Percentiles rank a stretch among this genome's conserved stretches.
These are phyloP conservation scores for Megacollybia marginata DNA, from an alignment of 768 basidiomycete genomes.

Conservation along the genomic window DNA sequence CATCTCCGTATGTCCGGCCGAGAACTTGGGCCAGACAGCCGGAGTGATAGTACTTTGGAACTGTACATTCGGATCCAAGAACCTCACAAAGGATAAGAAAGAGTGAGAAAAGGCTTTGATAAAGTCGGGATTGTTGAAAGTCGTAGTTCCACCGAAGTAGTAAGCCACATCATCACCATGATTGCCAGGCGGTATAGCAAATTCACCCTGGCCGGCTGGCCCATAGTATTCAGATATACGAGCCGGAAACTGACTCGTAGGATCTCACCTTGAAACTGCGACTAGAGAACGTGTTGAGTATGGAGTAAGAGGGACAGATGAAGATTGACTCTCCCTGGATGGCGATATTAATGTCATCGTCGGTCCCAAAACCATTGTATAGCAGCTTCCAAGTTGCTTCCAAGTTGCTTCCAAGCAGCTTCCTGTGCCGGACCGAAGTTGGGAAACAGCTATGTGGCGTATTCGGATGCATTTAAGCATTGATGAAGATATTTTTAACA, in stretches of 20 bases:
- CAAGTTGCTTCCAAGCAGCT: too few relatives aligned
- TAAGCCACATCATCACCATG: slow-evolving; percentile 31
- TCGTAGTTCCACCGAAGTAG: slow-evolving; percentile 19
- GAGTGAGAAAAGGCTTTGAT: slow-evolving; percentile 27
- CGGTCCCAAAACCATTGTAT: slow-evolving; percentile 25
- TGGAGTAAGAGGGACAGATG: slow-evolving; percentile 35
- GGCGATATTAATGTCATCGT: slow-evolving; percentile 23
- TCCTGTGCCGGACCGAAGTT: slow-evolving; percentile 20
- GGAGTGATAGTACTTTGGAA: slow-evolving; percentile 22
- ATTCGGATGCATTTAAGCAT: slow-evolving; percentile 22
- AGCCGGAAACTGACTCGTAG: neutral
- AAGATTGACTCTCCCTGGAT: slow-evolving; percentile 41
- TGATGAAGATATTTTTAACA: slow-evolving; percentile 34
- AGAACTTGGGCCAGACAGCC: slow-evolving; percentile 15
- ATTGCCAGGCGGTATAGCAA: slow-evolving; percentile 31
- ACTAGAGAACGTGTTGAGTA: slow-evolving; percentile 24
- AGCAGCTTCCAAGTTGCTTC: too few relatives aligned
- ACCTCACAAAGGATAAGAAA: slow-evolving; percentile 29
- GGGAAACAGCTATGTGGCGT: slow-evolving; percentile 32
- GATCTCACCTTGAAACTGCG: slow-evolving; percentile 26
- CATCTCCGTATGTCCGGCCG: slow-evolving; percentile 32
- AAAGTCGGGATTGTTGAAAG: slow-evolving; percentile 28
- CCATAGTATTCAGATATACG: neutral
- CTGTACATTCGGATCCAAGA: slow-evolving; percentile 19
- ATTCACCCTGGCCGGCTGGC: slow-evolving; percentile 36